These are phyloP conservation scores for Inosperma sp. DNA, from an alignment of 768 basidiomycete genomes.

Conservation along the genomic window DNA sequence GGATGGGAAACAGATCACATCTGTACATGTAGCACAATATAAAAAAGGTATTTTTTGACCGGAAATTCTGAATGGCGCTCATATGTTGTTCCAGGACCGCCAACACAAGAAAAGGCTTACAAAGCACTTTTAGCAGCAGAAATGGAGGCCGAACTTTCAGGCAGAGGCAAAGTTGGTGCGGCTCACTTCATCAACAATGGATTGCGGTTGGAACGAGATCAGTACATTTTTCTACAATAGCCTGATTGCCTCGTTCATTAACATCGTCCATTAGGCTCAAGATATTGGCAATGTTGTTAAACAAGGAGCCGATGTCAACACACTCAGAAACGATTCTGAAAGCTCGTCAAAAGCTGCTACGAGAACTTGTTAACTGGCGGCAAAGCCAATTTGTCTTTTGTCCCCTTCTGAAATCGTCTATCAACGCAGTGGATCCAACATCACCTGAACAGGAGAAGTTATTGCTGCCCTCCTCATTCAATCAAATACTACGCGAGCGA, in stretches of 20 bases:
- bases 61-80: not conserved
- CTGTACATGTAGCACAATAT: slow-evolving; percentile 2
- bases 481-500: not conserved
- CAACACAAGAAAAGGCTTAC: slow-evolving; percentile 2
- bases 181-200: slow-evolving; percentile 14
- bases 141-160: not conserved
- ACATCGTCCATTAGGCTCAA: not conserved
- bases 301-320: not conserved
- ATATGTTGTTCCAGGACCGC: not conserved
- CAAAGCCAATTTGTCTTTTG: not conserved
- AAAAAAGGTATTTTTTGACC: not conserved
- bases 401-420: not conserved
- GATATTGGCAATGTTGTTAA: not conserved
- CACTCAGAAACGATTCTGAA: not conserved
- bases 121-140: slow-evolving; percentile 7
- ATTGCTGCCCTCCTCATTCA: slow-evolving; percentile 19
- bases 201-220: slow-evolving; percentile 12
- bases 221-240: slow-evolving; percentile 9
- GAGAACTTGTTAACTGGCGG: not conserved
- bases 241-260: not conserved
- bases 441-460: slow-evolving; percentile 12
- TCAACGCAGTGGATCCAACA: not conserved
- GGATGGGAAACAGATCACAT: not conserved
- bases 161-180: not conserved
- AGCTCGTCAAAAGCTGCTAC: not conserved